Conservation (phyloP, 129 eudicot species). For the Scalesia atractyloides region DNA sequence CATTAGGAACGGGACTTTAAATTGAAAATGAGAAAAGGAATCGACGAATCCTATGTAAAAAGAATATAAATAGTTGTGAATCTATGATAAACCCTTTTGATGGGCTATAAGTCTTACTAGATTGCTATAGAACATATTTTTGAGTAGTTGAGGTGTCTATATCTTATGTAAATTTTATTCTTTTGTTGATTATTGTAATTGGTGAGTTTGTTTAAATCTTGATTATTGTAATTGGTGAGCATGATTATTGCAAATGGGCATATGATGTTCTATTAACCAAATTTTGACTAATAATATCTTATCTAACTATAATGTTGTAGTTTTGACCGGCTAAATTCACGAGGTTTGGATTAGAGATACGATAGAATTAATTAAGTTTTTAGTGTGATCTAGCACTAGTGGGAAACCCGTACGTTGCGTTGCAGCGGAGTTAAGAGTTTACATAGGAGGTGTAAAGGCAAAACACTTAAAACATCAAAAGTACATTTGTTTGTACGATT, state of each 20-base stretch:
- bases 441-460: too few relatives aligned
- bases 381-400: too few relatives aligned
- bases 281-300: too few relatives aligned
- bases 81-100: conserved; percentile 17
- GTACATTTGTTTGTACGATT: too few relatives aligned
- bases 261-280: too few relatives aligned
- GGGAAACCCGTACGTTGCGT: too few relatives aligned
- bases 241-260: not conserved
- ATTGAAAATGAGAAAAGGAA: conserved; percentile 4
- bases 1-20: not conserved
- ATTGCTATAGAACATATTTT: conserved; percentile 24
- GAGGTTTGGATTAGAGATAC: too few relatives aligned
- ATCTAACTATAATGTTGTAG: too few relatives aligned
- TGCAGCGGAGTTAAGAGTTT: too few relatives aligned
- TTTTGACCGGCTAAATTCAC: too few relatives aligned
- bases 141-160: not conserved
- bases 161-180: conserved; percentile 20
- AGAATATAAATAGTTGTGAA: conserved; percentile 11
- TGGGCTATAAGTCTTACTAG: conserved; percentile 26
- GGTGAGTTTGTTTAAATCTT: conserved; percentile 18
- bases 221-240: not conserved
- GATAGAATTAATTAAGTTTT: too few relatives aligned
- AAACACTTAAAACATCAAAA: too few relatives aligned
- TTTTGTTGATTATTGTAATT: conserved; percentile 22
- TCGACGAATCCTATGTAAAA: conserved; percentile 22